Evolutionary conservation across 805 yeast genomes (phyloP).

Genomic region (Saccharomycopsis fibuligera): DNA sequence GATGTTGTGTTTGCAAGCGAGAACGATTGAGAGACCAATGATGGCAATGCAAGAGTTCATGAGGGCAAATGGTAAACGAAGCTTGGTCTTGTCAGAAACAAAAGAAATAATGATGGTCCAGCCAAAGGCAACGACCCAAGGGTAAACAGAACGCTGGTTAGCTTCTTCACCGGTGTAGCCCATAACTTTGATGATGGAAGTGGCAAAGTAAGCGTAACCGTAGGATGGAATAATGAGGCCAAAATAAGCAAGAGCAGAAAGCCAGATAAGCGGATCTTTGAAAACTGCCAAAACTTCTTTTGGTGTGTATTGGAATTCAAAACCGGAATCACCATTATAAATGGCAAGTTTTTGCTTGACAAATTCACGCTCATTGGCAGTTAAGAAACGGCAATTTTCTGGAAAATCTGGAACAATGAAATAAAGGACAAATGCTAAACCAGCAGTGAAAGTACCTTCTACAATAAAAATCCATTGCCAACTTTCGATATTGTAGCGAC

Average conservation of each 20-base stretch:
- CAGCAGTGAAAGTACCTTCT: conserved; percentile 37
- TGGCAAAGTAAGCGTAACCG: conserved; percentile 69
- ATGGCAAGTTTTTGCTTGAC: conserved; percentile 53
- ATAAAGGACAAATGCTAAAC: conserved; percentile 29
- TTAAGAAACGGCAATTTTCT: conserved; percentile 53
- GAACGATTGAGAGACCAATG: conserved; percentile 50
- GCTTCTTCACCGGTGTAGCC: conserved; percentile 68
- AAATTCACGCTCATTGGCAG: conserved; percentile 43
- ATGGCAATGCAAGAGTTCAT: conserved; percentile 34
- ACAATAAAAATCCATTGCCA: conserved; percentile 51
- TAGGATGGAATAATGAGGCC: conserved; percentile 63
- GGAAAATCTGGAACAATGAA: conserved; percentile 67
- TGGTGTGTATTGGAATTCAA: conserved; percentile 40
- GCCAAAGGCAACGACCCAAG: conserved; percentile 76
- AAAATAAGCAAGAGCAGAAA: conserved; percentile 57
- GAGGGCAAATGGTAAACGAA: conserved; percentile 39
- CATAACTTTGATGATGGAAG: conserved; percentile 54
- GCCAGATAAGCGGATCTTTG: conserved; percentile 53
- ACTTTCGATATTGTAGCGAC: conserved; percentile 33
- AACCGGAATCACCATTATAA: conserved; percentile 45
- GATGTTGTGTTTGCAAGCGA: conserved; percentile 34
- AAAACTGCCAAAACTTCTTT: conserved; percentile 43
- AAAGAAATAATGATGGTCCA: conserved; percentile 55
- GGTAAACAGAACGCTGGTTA: conserved; percentile 77
- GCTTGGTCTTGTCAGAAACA: conserved; percentile 48